Base-by-base conservation (phyloP, 169 alveolate genomes). In the Neospora caninum region DNA sequence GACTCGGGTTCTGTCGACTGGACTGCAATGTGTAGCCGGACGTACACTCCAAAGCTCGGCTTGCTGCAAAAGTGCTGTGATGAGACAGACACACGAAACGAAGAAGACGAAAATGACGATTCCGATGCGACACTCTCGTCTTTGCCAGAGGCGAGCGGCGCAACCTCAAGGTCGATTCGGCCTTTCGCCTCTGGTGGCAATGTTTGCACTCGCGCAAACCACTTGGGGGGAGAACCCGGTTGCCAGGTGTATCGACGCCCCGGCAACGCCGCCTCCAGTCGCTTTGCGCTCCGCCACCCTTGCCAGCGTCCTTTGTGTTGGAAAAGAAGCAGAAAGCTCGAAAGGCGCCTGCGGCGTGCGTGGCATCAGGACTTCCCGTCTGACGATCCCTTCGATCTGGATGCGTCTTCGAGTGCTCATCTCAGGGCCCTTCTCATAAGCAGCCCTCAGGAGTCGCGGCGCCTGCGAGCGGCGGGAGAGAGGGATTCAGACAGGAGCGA, bases 11-110 rank as follows among this genome's bases (percentile, higher is more conserved):
- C 86, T 20, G 86, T 78, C 49, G 86, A 78, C 86, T 78, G 86
- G 86, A 38, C 43, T 16, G 86, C 86, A 0, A 78, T 78, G 86
- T 78, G 86, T 43, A 78, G 86, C 45, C 86, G 86, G 1, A 78
- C 86, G 20, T 78, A 78, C 86, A 78, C 86, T 10, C 86, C 86
- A 43, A 78, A 38, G 86, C 45, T 78, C 49, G 86, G 86, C 13
- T 16, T 78, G 39, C 45, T 78, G 9, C 86, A 78, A 25, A 78
- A 43, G 45, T 78, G 86, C 86, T 78, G 42, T n/a, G 86, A 78
- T 43, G 86, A 78, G 45, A 38, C 45, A 78, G 86, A 78, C 42
- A 9, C 39, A 0, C 39, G 86, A n/a, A 16, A 38, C 27, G 86
- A 78, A 16, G 83, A 70, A 70, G 49, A 78, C 27, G n/a, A 78